Conservation (phyloP, 1,284 basidiomycete species). For the Malassezia vespertilionis region DNA sequence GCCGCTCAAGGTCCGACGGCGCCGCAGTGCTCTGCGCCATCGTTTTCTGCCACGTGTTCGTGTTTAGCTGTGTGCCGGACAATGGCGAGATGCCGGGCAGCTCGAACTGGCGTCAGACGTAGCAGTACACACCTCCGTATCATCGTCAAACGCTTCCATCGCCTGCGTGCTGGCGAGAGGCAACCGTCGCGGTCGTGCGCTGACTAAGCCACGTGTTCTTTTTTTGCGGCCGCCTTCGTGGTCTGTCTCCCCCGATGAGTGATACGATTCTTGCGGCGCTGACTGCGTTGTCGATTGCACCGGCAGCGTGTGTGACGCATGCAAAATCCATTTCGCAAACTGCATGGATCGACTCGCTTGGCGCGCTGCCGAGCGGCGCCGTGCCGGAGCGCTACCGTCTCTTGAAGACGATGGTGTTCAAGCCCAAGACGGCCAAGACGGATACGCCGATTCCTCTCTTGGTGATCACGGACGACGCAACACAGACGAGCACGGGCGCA, state of each 20-base stretch:
- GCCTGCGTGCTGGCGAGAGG: not conserved
- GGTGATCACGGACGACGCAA: slow-evolving; percentile 70
- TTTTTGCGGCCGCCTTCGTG: not conserved
- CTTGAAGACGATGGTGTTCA: slow-evolving; percentile 69
- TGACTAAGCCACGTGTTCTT: slow-evolving; percentile 4
- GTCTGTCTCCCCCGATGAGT: slow-evolving; percentile 8
- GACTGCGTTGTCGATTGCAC: slow-evolving; percentile 11
- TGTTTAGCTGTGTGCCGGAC: too few species aligned
- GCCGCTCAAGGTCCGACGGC: slow-evolving; percentile 18
- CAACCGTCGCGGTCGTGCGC: not conserved
- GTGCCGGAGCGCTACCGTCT: slow-evolving; percentile 7
- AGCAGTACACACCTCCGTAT: slow-evolving; percentile 33
- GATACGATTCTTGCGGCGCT: slow-evolving; percentile 15
- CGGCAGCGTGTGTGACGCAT: slow-evolving; percentile 5
- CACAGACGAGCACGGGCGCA: slow-evolving; percentile 58
- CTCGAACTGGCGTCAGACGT: slow-evolving; percentile 9
- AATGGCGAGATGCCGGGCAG: slow-evolving; percentile 18
- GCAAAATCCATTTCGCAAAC: slow-evolving; percentile 3
- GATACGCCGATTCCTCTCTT: slow-evolving; percentile 74
- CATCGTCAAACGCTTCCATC: slow-evolving; percentile 46
- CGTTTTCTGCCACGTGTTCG: slow-evolving; percentile 35
- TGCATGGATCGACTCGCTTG: slow-evolving; percentile 9
- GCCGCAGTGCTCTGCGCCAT: slow-evolving; percentile 31
- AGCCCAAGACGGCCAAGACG: slow-evolving; percentile 79
- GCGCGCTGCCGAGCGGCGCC: not conserved